Evolutionary conservation across 2,329 filamentous ascomycete genomes (phyloP).

Genomic region (Trichoderma atroviride): DNA sequence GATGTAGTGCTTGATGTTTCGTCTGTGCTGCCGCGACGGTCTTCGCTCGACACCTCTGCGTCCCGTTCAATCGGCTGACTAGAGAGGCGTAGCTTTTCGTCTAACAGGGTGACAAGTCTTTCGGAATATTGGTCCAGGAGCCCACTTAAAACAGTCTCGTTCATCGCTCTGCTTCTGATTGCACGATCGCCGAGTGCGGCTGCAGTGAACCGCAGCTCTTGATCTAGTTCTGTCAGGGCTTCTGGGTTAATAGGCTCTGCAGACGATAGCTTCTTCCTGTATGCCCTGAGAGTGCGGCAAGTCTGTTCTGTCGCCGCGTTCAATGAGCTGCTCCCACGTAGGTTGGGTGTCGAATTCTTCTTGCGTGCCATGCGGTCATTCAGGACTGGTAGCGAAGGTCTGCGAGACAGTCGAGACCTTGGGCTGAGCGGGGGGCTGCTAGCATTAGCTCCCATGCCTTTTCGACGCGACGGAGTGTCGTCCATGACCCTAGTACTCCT

Average conservation of each 20-base stretch:
- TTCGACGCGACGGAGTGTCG: constrained; percentile 52
- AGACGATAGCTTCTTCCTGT: constrained; percentile 64
- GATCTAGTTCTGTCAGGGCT: constrained; percentile 63
- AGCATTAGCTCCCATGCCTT: constrained; percentile 48
- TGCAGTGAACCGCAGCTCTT: constrained; percentile 64
- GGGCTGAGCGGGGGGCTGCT: constrained; percentile 56
- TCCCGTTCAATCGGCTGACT: constrained; percentile 41
- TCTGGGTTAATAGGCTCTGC: constrained; percentile 60
- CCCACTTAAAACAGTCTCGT: constrained; percentile 62
- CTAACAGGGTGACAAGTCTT: constrained; percentile 68
- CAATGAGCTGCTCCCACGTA: constrained; percentile 57
- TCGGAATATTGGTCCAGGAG: constrained; percentile 77
- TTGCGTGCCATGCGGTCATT: constrained; percentile 49
- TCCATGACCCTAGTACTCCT: constrained; percentile 46
- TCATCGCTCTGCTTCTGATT: constrained; percentile 57
- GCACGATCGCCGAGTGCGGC: constrained; percentile 62
- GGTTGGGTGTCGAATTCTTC: constrained; percentile 50
- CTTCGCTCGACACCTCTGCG: constrained; percentile 36
- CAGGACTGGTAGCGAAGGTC: constrained; percentile 59
- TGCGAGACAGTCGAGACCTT: constrained; percentile 49
- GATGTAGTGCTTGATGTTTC: constrained; percentile 42
- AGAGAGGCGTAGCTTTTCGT: constrained; percentile 66
- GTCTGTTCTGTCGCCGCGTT: constrained; percentile 67
- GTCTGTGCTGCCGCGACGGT: constrained; percentile 40
- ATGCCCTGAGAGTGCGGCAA: constrained; percentile 63